Evolutionary conservation across 805 yeast species (phyloP).

Genomic region (Pichia phayaonensis): DNA sequence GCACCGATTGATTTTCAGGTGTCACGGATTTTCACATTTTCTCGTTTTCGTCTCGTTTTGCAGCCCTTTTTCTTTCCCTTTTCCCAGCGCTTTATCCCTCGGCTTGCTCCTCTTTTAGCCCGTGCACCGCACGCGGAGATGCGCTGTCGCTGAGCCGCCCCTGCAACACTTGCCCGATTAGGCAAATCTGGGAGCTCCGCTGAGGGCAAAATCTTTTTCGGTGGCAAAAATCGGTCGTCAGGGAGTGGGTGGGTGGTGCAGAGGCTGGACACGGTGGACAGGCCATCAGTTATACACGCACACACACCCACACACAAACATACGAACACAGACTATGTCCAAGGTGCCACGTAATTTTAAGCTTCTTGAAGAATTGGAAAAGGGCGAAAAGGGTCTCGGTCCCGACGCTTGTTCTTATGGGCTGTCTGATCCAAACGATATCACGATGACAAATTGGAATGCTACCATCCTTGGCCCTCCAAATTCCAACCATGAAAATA

Average conservation of each 20-base stretch:
- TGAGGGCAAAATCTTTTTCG: neutral
- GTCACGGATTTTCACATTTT: neutral
- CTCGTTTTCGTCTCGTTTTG: too few species aligned
- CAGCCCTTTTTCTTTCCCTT: neutral
- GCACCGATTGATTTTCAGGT: neutral
- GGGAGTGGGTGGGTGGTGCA: too few species aligned
- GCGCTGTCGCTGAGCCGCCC: neutral
- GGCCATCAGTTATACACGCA: too few species aligned
- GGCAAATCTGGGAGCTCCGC: neutral
- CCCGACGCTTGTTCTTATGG: slow-evolving; percentile 98
- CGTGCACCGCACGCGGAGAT: neutral
- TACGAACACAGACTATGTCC: too few species aligned
- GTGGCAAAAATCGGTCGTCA: too few species aligned
- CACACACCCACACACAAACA: too few species aligned
- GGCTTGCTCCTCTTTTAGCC: neutral
- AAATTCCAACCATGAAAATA: slow-evolving; percentile 69
- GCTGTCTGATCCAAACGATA: slow-evolving; percentile 80
- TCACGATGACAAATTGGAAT: slow-evolving; percentile 92
- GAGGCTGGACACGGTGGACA: too few species aligned
- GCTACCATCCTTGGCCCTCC: slow-evolving; percentile 99
- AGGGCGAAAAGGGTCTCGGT: slow-evolving; percentile 96
- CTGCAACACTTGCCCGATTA: neutral
- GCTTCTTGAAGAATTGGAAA: slow-evolving; percentile 90
- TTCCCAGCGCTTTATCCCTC: neutral
- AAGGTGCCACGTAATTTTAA: slow-evolving; percentile 81